Evolutionary conservation across 2,329 filamentous ascomycete genomes (phyloP).

Genomic region (Paecilomyces niveus): DNA sequence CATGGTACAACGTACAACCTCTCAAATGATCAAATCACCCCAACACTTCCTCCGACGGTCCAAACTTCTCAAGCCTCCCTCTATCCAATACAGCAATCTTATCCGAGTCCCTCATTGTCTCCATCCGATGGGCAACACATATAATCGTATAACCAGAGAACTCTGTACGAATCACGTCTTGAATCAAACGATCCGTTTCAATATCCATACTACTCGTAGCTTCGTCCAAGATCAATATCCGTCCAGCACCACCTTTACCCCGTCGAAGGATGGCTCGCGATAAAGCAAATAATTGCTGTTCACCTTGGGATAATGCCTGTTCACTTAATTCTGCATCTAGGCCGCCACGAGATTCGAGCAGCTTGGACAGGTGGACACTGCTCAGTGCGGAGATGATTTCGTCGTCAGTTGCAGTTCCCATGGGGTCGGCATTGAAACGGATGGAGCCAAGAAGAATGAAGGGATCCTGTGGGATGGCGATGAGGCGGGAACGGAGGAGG

Average conservation of each 20-base stretch:
- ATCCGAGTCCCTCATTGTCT: conserved; percentile 86
- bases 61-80: conserved; percentile 58
- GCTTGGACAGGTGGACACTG: conserved; percentile 40
- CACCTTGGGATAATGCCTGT: conserved; percentile 38
- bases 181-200: conserved; percentile 91
- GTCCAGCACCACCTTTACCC: conserved; percentile 30
- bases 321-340: conserved; percentile 29
- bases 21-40: neutral
- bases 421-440: conserved; percentile 44
- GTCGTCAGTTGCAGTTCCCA: conserved; percentile 26
- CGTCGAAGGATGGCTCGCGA: conserved; percentile 37
- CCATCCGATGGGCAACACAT: conserved; percentile 80
- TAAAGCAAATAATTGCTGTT: conserved; percentile 46
- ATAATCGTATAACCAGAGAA: conserved; percentile 79
- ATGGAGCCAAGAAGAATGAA: conserved; percentile 44
- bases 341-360: conserved; percentile 31
- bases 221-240: conserved; percentile 92
- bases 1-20: neutral
- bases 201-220: conserved; percentile 85
- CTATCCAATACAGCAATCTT: conserved; percentile 90
- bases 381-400: conserved; percentile 38
- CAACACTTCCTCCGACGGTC: neutral
- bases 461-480: conserved; percentile 46
- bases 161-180: conserved; percentile 70
- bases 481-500: conserved; percentile 39